Evolutionary conservation across 495 filamentous ascomycete species (phyloP), one percentile per base, ranked within the genome.

Genomic region (Tuber calosporum): DNA sequence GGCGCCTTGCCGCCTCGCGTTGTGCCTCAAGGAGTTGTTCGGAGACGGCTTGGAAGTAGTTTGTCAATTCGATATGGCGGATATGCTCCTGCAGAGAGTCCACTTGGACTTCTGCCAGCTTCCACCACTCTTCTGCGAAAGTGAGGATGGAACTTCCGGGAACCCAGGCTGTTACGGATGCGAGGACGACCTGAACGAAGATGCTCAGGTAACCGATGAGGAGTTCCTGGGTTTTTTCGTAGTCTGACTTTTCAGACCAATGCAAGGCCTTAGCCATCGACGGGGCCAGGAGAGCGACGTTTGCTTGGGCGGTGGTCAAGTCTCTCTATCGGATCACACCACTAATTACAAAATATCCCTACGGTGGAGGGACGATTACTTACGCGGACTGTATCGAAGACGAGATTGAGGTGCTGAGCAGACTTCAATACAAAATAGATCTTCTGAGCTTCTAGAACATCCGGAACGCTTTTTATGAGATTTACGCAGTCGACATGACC

Each of bases 391-490:
- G 69, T 73, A 3, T 79, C 38, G n/a, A 79, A 76, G 42, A 76
- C 69, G 1, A 75, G 26, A 66, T 79, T 74, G 66, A 79, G 72
- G n/a, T 79, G 77, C 48, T 77, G 72, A 22, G 72, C 76, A 20
- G 77, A 79, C 70, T 79, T 79, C 34, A 79, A 68, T 40, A 79
- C 34, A 70, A 79, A 75, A 41, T 71, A 79, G 22, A 79, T 37
- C 15, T 68, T 69, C 34, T 73, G 68, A 22, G 77, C 77, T 40
- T 75, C 72, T 26, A 69, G 53, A 7, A 74, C 72, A 69, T 79
- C 69, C 3, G 70, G 37, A 11, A 79, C 70, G 1, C 15, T 53
- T 26, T 37, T 67, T 13, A 79, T 39, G n/a, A 79, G 67, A 69
- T 75, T 73, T 42, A 73, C 9, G 39, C 74, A 76, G 42, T 40